Percentiles rank a stretch among this genome's conserved stretches.
phyloP scores from a whole-genome alignment of 768 basidiomycete genomes.

The Atractiella rhizophila region DNA sequence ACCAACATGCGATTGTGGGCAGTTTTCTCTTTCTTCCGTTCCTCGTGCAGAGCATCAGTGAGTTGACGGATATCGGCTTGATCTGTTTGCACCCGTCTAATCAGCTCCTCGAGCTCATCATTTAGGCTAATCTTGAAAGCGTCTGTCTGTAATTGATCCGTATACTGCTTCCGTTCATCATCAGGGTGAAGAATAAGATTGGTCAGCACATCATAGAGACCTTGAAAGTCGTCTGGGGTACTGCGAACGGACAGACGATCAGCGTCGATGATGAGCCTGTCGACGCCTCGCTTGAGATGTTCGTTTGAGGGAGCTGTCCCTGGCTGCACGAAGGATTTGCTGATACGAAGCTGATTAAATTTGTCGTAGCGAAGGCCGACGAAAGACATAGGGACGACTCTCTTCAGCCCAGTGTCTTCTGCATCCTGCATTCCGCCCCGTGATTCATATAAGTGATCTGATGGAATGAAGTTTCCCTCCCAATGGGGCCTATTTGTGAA shows the following conservation, averaged over 20 bases:
- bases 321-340: conserved; percentile 26
- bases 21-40: conserved; percentile 27
- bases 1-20: conserved; percentile 45
- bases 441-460: conserved; percentile 35
- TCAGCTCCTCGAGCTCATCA: conserved; percentile 24
- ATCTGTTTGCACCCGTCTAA: conserved; percentile 22
- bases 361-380: conserved; percentile 72
- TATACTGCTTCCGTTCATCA: conserved; percentile 48
- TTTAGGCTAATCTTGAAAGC: conserved; percentile 36
- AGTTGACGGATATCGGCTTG: not conserved
- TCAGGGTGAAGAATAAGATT: conserved; percentile 75
- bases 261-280: conserved; percentile 52
- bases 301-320: not conserved
- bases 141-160: conserved; percentile 54
- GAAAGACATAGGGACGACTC: conserved; percentile 67
- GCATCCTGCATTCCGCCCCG: conserved; percentile 48
- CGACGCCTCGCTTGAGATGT: conserved; percentile 17
- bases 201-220: conserved; percentile 63
- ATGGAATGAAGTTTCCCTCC: conserved; percentile 34
- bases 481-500: conserved; percentile 5
- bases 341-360: conserved; percentile 62
- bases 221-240: conserved; percentile 52
- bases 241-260: conserved; percentile 72
- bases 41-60: not conserved
- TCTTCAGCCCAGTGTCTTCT: conserved; percentile 59